phyloP scores from a whole-genome alignment of 352 stramenopile genomes.

The Phytophthora agathidicida region DNA sequence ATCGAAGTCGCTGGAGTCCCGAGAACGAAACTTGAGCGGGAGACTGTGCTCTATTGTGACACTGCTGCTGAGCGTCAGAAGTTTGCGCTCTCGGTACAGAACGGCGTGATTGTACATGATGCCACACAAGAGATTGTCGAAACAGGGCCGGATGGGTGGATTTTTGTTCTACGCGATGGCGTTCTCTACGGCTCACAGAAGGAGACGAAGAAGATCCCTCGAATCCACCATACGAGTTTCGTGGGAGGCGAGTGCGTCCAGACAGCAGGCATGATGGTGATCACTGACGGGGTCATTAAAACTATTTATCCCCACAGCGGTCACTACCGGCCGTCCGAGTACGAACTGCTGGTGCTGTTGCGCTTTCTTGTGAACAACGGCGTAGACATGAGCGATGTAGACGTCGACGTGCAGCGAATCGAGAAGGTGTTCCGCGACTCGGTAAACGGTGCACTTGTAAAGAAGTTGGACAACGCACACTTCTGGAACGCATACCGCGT shows the following conservation, averaged over 20 bases:
- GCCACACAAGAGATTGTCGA: constrained; percentile 78
- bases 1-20: constrained; percentile 89
- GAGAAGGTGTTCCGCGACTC: constrained; percentile 93
- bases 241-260: constrained; percentile 96
- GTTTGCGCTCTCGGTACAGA: constrained; percentile 85
- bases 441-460: constrained; percentile 73
- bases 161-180: constrained; percentile 96
- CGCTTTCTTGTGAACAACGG: constrained; percentile 92
- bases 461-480: constrained; percentile 86
- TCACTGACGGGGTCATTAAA: constrained; percentile 90
- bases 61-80: constrained; percentile 88
- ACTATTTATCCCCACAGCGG: constrained; percentile 97
- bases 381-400: constrained; percentile 89
- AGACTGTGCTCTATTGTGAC: constrained; percentile 96
- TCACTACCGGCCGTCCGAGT: constrained; percentile 96
- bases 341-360: constrained; percentile 94
- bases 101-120: constrained; percentile 71
- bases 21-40: constrained; percentile 92
- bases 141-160: constrained; percentile 95
- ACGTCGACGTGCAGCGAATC: constrained; percentile 96
- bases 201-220: constrained; percentile 92
- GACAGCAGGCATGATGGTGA: constrained; percentile 96
- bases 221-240: constrained; percentile 98
- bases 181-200: constrained; percentile 95
- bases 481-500: constrained; percentile 84